Evolutionary conservation across 2,329 filamentous ascomycete species (phyloP).

Genomic region (Fulvia fulva): DNA sequence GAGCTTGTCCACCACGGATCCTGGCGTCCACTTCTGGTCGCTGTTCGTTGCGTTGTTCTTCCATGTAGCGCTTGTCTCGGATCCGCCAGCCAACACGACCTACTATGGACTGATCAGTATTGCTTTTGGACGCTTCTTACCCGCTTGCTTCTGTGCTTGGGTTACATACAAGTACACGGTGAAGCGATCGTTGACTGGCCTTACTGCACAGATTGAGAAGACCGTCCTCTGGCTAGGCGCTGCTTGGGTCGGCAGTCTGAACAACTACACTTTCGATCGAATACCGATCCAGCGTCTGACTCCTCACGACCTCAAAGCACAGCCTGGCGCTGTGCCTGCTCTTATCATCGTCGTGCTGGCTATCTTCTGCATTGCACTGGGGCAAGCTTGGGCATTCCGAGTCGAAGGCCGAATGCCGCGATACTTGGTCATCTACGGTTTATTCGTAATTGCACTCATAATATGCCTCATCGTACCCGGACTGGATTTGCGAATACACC

Average conservation of each 20-base stretch:
- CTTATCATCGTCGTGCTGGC: constrained; percentile 71
- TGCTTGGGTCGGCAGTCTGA: constrained; percentile 85
- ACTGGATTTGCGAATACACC: constrained; percentile 83
- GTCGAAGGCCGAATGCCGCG: constrained; percentile 75
- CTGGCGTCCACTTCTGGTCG: constrained; percentile 78
- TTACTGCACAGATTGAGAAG: constrained; percentile 85
- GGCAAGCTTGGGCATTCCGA: constrained; percentile 81
- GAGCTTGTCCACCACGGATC: constrained; percentile 75
- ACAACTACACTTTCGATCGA: constrained; percentile 91
- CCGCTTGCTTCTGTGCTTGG: constrained; percentile 80
- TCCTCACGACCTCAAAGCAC: constrained; percentile 78
- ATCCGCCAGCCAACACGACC: constrained; percentile 66
- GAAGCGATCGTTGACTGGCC: constrained; percentile 63
- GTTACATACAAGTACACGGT: constrained; percentile 84
- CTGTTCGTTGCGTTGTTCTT: constrained; percentile 80
- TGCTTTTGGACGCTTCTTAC: constrained; percentile 76
- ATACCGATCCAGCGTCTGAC: constrained; percentile 94
- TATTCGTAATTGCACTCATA: constrained; percentile 64
- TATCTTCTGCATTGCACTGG: constrained; percentile 63
- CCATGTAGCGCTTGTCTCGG: constrained; percentile 84
- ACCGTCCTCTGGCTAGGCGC: constrained; percentile 84
- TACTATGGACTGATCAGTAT: constrained; percentile 71
- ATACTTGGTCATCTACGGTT: constrained; percentile 72
- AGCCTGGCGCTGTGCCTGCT: constrained; percentile 83
- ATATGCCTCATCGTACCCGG: constrained; percentile 68